Base-by-base conservation (phyloP, 2,329 filamentous ascomycete genomes). In the Verticillium isaacii region DNA sequence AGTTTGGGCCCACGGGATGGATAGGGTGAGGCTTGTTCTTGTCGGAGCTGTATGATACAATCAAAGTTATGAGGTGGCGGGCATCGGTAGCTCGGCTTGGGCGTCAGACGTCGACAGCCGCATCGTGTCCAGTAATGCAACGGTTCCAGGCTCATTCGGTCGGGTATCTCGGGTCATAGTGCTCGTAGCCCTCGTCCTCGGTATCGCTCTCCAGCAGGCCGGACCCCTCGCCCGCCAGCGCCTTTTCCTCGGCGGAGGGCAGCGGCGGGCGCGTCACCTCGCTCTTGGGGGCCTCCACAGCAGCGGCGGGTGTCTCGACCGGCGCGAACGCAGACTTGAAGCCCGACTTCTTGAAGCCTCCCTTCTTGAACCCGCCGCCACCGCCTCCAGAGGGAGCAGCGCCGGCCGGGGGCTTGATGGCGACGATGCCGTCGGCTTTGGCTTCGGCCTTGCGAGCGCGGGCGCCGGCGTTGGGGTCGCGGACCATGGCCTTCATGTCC, bases 401-500 rank as follows among this genome's bases (percentile, higher is more conserved):
- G 32, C 17, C 19, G 55, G 67, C 60, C 5, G 70, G 80, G 3
- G 89, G 71, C 74, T 89, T 89, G 72, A 91, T 89, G 65, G 83
- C 86, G 64, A 91, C 84, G 17, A 92, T 77, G 2, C 85, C 87
- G 64, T 89, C 87, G 58, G 87, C 87, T 72, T 89, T 89, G 59
- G 87, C 87, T 71, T 92, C 88, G 37, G 87, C 85, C 68, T 86
- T 87, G n/a, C 88, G 81, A 2, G 89, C 87, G 67, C 87, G 85
- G 25, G 82, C 84, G 15, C 82, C 83, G 29, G 86, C 87, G 60
- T 82, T 83, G 1, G 90, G 87, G 66, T 92, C 89, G 67, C 89
- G 87, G 36, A 90, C 88, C 81, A 93, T 89, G 70, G 90, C 88
- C 76, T 92, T 92, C 90, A 94, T 93, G 70, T 95, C 91, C 75